Base-by-base conservation (phyloP, 805 yeast genomes). In the Kluyveromyces wickerhamii region DNA sequence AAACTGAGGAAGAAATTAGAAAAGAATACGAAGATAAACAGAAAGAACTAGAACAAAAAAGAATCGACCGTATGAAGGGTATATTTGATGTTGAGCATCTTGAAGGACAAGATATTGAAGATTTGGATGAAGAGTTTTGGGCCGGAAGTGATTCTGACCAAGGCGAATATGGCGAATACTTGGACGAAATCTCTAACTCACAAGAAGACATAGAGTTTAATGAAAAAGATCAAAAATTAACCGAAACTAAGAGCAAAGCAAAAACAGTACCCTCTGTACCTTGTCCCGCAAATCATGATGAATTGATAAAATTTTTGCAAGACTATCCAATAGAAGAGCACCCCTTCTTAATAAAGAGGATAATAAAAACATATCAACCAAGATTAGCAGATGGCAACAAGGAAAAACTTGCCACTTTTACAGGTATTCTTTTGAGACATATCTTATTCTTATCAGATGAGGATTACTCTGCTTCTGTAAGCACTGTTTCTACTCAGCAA, bases 301-400 rank as follows among this genome's bases (percentile, higher is more conserved):
- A 72, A 24, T 57, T 72, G 27, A 39, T 66, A 1, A 45, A 47
- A 1, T 47, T 58, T 18, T 46, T 74, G 3, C 49, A 57, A 10
- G 51, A 50, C 2, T 41, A 59, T 18, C 60, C 64, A 7, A 54
- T 62, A 27, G 51, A 52, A 11, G 69, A 72, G 21, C 73, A 74
- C 12, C 57, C 71, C 13, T 54, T 59, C 2, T 59, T 69, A 18
- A 65, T 84, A 18, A 69, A 71, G 33, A 68, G 70, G 37, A 69
- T 87, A 27, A 59, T 83, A 37, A 68, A 67, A 34, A 52, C 65
- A 0, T 76, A 79, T 57, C 85, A 82, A 42, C 95, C 96, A 10
- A 75, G 79, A 42, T 65, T 83, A 35, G 86, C 83, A 3, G 72
- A 67, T 36, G 96, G 95, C 3, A 87, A 89, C 56, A 86, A 84